Percentiles rank a stretch among this genome's conserved stretches.
Evolutionary conservation across 345 rosid genomes (phyloP).

Genomic region (Acer yangbiense): DNA sequence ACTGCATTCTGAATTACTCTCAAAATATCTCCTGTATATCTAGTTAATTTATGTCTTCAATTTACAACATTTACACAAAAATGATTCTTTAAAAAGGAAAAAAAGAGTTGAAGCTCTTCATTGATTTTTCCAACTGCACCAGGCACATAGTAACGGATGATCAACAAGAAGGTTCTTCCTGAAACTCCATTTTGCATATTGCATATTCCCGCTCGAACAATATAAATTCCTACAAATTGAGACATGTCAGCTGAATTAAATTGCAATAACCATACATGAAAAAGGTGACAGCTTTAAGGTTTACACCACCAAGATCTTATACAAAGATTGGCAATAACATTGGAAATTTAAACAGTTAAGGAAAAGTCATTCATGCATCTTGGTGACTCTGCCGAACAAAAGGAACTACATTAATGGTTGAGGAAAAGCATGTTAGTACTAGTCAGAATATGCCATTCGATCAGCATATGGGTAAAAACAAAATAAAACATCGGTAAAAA

Average conservation of each 20-base stretch:
- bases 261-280: not conserved
- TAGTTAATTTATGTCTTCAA: not conserved
- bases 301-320: too few species aligned
- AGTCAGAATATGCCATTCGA: not conserved
- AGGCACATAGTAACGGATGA: not conserved
- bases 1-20: not conserved
- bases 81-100: not conserved
- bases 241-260: conserved; percentile 12
- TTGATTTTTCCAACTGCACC: not conserved
- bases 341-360: not conserved
- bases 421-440: not conserved
- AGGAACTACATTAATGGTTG: not conserved
- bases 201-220: conserved; percentile 83
- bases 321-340: not conserved
- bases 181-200: conserved; percentile 68
- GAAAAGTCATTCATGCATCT: not conserved
- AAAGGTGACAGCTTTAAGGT: not conserved
- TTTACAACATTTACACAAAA: not conserved
- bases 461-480: not conserved
- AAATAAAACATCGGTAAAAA: not conserved
- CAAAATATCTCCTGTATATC: too few species aligned
- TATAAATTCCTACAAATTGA: conserved; percentile 70
- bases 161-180: conserved; percentile 50
- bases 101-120: not conserved
- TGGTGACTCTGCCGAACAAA: not conserved